Percentiles rank a stretch among this genome's conserved stretches.
Conservation (phyloP, 768 basidiomycete species). For the Boletus rubroflammeus region DNA sequence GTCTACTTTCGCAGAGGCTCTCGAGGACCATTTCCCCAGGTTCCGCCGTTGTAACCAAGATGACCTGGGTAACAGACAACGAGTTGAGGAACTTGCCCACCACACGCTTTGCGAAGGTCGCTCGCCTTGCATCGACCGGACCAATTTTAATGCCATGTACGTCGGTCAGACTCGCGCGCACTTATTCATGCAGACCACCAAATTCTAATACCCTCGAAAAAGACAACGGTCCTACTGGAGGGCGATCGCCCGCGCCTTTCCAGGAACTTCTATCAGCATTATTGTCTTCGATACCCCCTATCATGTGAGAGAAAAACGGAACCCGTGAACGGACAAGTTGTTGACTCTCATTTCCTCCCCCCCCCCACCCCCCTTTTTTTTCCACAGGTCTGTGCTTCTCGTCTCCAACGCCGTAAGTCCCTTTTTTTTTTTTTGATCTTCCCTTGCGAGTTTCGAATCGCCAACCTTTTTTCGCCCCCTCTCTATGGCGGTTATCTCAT, state of each 20-base stretch:
- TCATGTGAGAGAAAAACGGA: slow-evolving; percentile 47
- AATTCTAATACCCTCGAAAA: slow-evolving; percentile 8
- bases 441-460: slow-evolving; percentile 1
- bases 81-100: slow-evolving; percentile 61
- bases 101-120: slow-evolving; percentile 49
- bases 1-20: slow-evolving; percentile 71
- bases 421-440: slow-evolving; percentile 1
- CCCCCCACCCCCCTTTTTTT: slow-evolving; percentile 12
- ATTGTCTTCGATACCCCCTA: slow-evolving; percentile 78
- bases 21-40: slow-evolving; percentile 54
- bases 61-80: slow-evolving; percentile 63
- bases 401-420: slow-evolving; percentile 56
- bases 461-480: slow-evolving; percentile 1
- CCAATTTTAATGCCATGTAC: slow-evolving; percentile 68
- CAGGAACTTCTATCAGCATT: slow-evolving; percentile 62
- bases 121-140: slow-evolving; percentile 78
- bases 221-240: slow-evolving; percentile 77
- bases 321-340: not conserved
- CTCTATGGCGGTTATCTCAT: slow-evolving; percentile 14
- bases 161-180: slow-evolving; percentile 20
- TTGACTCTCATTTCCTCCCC: slow-evolving; percentile 11
- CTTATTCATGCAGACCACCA: not conserved
- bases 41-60: slow-evolving; percentile 79
- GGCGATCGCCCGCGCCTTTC: slow-evolving; percentile 63
- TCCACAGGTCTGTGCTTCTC: slow-evolving; percentile 55